phyloP scores from a whole-genome alignment of 202 grass and related monocot species.

The Schoenoplectus tabernaemontani region DNA sequence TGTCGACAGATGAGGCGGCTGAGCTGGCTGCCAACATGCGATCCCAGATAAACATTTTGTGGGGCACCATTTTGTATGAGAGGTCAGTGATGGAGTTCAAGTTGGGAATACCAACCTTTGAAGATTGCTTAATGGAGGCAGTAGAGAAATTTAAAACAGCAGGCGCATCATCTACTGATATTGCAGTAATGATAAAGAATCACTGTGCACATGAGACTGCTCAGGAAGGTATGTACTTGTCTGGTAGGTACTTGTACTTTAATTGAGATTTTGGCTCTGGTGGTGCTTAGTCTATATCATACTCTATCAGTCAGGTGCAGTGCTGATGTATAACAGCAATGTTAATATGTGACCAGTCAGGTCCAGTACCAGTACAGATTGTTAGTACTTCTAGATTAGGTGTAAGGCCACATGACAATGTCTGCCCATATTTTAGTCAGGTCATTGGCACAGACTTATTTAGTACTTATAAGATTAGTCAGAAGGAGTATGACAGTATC shows the following conservation, averaged over 20 bases:
- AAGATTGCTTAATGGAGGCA: constrained; percentile 54
- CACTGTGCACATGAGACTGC: constrained; percentile 61
- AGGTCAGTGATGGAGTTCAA: constrained; percentile 74
- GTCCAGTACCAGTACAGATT: not conserved
- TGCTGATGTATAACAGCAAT: not conserved
- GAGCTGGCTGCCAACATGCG: constrained; percentile 58
- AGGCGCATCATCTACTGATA: constrained; percentile 52
- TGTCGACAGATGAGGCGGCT: constrained; percentile 58
- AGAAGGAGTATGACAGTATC: not conserved
- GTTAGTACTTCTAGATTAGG: not conserved
- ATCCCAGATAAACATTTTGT: constrained; percentile 76
- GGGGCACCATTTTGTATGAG: constrained; percentile 86
- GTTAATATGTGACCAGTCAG: not conserved
- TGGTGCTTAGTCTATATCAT: not conserved
- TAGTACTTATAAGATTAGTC: not conserved
- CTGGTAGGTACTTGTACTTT: not conserved
- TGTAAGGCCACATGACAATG: not conserved
- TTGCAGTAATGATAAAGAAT: constrained; percentile 68
- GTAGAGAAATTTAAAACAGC: constrained; percentile 79
- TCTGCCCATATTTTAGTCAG: not conserved
- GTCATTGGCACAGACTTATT: not conserved
- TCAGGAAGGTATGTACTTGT: constrained; percentile 42
- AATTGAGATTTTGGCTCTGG: not conserved
- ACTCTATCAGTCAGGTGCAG: not conserved
- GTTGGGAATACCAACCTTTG: constrained; percentile 56